Evolutionary conservation across 2,329 filamentous ascomycete genomes (phyloP).

Genomic region (Fusarium sp.): DNA sequence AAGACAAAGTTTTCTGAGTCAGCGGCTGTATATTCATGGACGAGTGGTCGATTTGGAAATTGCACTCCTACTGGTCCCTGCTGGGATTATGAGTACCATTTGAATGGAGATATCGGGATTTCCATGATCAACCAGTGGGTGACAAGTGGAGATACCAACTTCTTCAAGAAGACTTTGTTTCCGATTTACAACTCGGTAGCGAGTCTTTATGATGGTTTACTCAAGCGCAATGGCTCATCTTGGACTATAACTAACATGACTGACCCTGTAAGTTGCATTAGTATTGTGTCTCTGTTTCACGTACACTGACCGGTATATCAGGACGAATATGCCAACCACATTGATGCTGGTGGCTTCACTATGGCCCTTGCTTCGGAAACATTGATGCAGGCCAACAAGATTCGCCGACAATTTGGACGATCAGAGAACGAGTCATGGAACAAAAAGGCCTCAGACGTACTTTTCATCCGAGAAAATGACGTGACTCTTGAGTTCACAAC

Average conservation of each 20-base stretch:
- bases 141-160: constrained; percentile 1
- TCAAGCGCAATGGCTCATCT: not conserved
- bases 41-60: not conserved
- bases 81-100: constrained; percentile 15
- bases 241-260: constrained; percentile 18
- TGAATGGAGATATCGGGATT: constrained; percentile 1
- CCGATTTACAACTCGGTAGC: not conserved
- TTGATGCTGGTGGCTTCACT: not conserved
- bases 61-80: constrained; percentile 14
- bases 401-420: not conserved
- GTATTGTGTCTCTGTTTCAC: accelerated
- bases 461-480: not conserved
- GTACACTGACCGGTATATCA: accelerated
- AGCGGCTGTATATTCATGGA: constrained; percentile 18
- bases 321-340: constrained; percentile 16
- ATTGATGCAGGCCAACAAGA: not conserved
- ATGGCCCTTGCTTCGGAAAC: constrained; percentile 7
- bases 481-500: not conserved
- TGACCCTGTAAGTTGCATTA: not conserved
- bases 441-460: not conserved
- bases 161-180: not conserved
- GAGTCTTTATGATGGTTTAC: not conserved
- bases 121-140: constrained; percentile 13
- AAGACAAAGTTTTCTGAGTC: constrained; percentile 2
- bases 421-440: not conserved